Conservation (phyloP, 1,284 basidiomycete species). For the Gomphus bonarii region DNA sequence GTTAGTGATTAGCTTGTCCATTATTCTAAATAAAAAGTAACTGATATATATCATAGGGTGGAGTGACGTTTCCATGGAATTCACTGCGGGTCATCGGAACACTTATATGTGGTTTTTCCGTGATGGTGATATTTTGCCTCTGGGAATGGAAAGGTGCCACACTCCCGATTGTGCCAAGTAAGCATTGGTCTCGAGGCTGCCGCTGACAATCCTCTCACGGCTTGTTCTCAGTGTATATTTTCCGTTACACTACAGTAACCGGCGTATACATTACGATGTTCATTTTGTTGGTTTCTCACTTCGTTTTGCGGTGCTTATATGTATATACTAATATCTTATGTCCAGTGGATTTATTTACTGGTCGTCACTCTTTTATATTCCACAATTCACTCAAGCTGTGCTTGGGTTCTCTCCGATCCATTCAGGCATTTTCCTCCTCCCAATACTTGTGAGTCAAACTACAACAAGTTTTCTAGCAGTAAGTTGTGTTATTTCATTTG, state of each 20-base stretch:
- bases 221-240: constrained; percentile 49
- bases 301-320: neutral
- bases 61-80: constrained; percentile 35
- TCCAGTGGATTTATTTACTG: constrained; percentile 48
- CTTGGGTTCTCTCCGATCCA: constrained; percentile 53
- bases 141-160: constrained; percentile 65
- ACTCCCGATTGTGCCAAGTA: constrained; percentile 61
- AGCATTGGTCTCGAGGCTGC: constrained; percentile 16
- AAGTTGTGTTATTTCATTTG: constrained; percentile 15
- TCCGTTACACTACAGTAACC: constrained; percentile 56
- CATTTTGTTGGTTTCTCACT: constrained; percentile 32
- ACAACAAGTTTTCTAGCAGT: constrained; percentile 45
- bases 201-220: neutral
- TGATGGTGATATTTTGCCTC: constrained; percentile 49
- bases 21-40: neutral
- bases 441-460: constrained; percentile 55
- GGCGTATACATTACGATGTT: constrained; percentile 64
- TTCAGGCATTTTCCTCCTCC: constrained; percentile 53
- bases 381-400: constrained; percentile 68
- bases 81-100: constrained; percentile 56
- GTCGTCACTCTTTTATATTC: constrained; percentile 53
- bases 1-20: neutral
- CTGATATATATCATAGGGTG: neutral
- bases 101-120: constrained; percentile 43
- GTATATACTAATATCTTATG: neutral